phyloP scores from a whole-genome alignment of 1,139 yeast genomes.

The Zhuliangozyma blackwelliae region DNA sequence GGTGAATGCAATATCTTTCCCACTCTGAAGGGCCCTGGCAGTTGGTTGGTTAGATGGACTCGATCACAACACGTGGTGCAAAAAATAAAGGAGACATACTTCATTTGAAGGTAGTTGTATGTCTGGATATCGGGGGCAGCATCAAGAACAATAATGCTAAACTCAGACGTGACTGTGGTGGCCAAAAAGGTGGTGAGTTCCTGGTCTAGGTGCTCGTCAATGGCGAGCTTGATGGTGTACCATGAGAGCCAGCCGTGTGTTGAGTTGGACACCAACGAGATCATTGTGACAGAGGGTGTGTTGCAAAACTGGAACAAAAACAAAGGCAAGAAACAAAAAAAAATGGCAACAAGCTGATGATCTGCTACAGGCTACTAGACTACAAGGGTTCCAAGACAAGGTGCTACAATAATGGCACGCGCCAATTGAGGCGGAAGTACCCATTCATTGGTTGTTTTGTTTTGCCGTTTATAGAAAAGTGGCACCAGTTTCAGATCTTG shows the following conservation, averaged over 20 bases:
- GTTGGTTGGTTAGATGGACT: too few species aligned
- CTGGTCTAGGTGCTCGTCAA: not conserved
- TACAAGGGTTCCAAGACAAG: too few species aligned
- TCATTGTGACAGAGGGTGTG: conserved; percentile 3
- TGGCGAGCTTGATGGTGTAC: conserved; percentile 2
- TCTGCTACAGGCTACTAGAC: not conserved
- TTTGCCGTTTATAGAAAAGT: too few species aligned
- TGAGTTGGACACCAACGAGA: conserved; percentile 3
- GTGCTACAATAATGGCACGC: too few species aligned
- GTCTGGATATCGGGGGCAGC: conserved; percentile 2
- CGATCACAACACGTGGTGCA: too few species aligned
- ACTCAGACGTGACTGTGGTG: not conserved
- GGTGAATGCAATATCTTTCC: conserved; percentile 2
- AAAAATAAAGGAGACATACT: too few species aligned
- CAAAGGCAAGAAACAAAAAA: not conserved
- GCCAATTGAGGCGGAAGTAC: too few species aligned
- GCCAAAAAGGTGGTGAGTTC: conserved; percentile 2
- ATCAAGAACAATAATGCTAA: conserved; percentile 2
- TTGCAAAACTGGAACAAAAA: conserved; percentile 5
- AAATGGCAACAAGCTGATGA: not conserved
- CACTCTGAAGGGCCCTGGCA: not conserved
- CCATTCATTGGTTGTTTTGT: too few species aligned
- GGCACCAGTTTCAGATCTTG: too few species aligned
- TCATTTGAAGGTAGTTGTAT: conserved; percentile 7
- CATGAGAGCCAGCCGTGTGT: conserved; percentile 6